Conservation (phyloP, 2,329 filamentous ascomycete species). For the Alternaria tenuissima region DNA sequence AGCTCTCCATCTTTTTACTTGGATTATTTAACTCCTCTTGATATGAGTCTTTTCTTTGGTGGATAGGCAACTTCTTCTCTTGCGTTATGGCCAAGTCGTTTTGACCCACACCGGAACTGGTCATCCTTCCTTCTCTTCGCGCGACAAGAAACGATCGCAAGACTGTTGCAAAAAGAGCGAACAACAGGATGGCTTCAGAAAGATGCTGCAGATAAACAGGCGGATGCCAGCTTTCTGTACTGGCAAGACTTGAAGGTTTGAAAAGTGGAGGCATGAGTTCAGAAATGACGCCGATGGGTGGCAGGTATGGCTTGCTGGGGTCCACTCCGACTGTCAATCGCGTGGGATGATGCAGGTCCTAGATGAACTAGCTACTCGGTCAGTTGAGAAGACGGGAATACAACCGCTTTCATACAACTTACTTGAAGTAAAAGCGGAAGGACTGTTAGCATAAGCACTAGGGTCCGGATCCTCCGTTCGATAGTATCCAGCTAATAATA, state of each 20-base stretch:
- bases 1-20: background rate
- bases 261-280: conserved; percentile 43
- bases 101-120: background rate
- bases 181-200: conserved; percentile 29
- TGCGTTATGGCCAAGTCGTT: conserved; percentile 1
- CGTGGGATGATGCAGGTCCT: conserved; percentile 39
- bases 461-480: conserved; percentile 31
- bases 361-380: conserved; percentile 37
- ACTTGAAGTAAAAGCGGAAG: conserved; percentile 39
- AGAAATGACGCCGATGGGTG: conserved; percentile 20
- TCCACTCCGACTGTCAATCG: conserved; percentile 29
- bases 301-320: conserved; percentile 26
- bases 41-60: conserved; percentile 9
- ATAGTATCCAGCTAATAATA: conserved; percentile 38
- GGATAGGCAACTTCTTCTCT: background rate
- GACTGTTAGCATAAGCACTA: conserved; percentile 50
- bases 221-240: conserved; percentile 18
- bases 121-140: conserved; percentile 30
- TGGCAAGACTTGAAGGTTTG: conserved; percentile 24
- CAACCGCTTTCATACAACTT: conserved; percentile 46
- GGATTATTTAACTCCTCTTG: background rate
- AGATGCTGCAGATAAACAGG: conserved; percentile 14
- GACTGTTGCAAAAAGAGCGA: conserved; percentile 26
- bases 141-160: conserved; percentile 23
- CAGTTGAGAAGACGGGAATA: conserved; percentile 32